Evolutionary conservation across 305 asterid species (phyloP), one percentile per base, ranked within the genome.

Genomic region (Fraxinus ornus): DNA sequence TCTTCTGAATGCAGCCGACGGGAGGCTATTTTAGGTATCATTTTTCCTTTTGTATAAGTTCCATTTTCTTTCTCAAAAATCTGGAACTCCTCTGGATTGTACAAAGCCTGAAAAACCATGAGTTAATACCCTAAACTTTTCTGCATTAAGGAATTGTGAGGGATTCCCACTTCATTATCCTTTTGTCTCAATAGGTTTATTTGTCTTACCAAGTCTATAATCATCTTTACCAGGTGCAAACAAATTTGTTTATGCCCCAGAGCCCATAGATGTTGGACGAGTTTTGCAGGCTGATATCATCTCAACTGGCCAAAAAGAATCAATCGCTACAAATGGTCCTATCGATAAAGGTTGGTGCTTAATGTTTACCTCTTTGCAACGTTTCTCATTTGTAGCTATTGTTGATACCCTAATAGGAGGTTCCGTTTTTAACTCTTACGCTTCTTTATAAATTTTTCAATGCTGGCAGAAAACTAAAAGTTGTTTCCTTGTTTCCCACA

Each of bases 1-100:
- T 93, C 97, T 57, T 90, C 97, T 78, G 95, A 95, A 83, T 93
- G 97, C 87, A 95, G 98, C 90, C 91, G 99, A 79, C 88, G 99
- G 82, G 99, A 95, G 77, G 95, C 97, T 68, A 94, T 95, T 52
- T 75, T 90, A 81, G 99, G 99, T 95, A 88, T 52, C 62, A 77
- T 49, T 72, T 33, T 82, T 79, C 68, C n/a, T 52, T 68, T 36
- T 39, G 62, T 35, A 73, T 36, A 60, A 73, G 66, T 55, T 2
- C 64, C 64, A 52, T 52, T 52, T 52, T 17, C 64, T 52, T 52
- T 2, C 64, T 52, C 24, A 52, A 17, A 52, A 52, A 17, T 17
- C 22, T 52, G 24, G 24, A n/a, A 52, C 64, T 52, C 64, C 64
- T 52, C 64, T n/a, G 6, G 22, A 52, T 5, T 52, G 9, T 52